Conservation (phyloP, 306 rosid genomes). For the Parietaria judaica region DNA sequence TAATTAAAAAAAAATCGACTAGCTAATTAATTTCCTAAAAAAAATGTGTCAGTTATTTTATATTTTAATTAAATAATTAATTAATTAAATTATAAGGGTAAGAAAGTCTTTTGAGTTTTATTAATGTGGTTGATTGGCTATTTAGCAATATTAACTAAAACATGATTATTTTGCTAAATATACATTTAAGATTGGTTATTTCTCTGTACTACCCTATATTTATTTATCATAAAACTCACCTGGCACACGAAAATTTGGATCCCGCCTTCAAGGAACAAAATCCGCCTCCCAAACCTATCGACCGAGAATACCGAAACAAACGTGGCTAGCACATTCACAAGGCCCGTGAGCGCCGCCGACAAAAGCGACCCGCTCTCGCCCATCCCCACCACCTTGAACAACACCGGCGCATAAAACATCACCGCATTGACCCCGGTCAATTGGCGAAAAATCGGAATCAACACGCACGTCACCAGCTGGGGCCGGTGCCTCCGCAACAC, state of each 20-base stretch:
- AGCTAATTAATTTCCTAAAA: too few species aligned
- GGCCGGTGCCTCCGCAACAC: slow-evolving; percentile 26
- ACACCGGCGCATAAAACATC: slow-evolving; percentile 34
- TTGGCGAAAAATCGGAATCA: slow-evolving; percentile 42
- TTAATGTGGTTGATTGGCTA: too few species aligned
- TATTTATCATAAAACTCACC: slow-evolving; percentile 6
- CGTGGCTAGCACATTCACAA: slow-evolving; percentile 28
- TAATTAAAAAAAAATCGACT: too few species aligned
- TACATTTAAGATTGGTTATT: too few species aligned
- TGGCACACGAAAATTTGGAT: slow-evolving; percentile 28
- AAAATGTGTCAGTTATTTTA: too few species aligned
- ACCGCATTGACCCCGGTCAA: slow-evolving; percentile 41
- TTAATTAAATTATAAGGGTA: too few species aligned
- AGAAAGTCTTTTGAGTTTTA: too few species aligned
- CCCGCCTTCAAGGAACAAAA: slow-evolving; percentile 36
- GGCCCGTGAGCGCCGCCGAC: slow-evolving; percentile 7
- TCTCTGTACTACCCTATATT: too few species aligned
- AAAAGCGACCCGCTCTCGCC: slow-evolving; percentile 4
- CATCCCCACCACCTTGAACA: slow-evolving; percentile 22
- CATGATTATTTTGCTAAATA: too few species aligned
- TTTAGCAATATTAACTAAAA: too few species aligned
- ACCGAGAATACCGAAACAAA: slow-evolving; percentile 24
- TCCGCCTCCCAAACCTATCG: slow-evolving; percentile 34
- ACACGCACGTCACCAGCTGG: slow-evolving; percentile 26
- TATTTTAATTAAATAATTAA: too few species aligned